Conservation (phyloP, 164 flowering plant species). For the Euptelea pleiosperma region DNA sequence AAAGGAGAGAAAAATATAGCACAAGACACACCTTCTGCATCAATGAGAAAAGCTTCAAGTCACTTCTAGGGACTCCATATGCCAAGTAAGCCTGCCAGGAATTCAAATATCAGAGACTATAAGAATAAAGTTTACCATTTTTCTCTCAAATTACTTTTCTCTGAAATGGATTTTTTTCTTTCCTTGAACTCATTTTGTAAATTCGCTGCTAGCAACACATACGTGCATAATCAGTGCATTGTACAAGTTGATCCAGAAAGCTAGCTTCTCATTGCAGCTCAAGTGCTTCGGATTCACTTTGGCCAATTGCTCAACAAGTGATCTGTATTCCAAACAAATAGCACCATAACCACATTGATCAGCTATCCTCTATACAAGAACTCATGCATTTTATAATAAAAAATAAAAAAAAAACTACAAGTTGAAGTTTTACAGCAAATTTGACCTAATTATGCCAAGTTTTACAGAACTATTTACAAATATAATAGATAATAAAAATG, state of each 20-base stretch:
- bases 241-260: conserved; percentile 86
- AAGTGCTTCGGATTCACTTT: conserved; percentile 61
- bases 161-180: background rate
- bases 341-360: conserved; percentile 2
- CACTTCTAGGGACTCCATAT: conserved; percentile 77
- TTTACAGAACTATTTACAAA: background rate
- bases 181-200: background rate
- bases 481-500: background rate
- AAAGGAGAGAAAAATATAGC: background rate
- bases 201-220: conserved; percentile 15
- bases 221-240: conserved; percentile 89
- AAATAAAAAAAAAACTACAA: background rate
- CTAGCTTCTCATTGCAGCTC: conserved; percentile 62
- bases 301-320: conserved; percentile 72
- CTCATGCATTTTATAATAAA: background rate
- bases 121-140: background rate
- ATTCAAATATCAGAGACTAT: background rate
- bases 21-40: conserved; percentile 67
- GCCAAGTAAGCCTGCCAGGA: conserved; percentile 70
- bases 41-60: conserved; percentile 70
- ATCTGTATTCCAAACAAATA: conserved; percentile 31
- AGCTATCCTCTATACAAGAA: background rate
- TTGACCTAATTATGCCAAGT: background rate
- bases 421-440: background rate
- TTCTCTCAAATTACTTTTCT: background rate